These are phyloP conservation scores for Stromatinia cepivora DNA, from an alignment of 2,329 filamentous ascomycete species.

Conservation along the genomic window DNA sequence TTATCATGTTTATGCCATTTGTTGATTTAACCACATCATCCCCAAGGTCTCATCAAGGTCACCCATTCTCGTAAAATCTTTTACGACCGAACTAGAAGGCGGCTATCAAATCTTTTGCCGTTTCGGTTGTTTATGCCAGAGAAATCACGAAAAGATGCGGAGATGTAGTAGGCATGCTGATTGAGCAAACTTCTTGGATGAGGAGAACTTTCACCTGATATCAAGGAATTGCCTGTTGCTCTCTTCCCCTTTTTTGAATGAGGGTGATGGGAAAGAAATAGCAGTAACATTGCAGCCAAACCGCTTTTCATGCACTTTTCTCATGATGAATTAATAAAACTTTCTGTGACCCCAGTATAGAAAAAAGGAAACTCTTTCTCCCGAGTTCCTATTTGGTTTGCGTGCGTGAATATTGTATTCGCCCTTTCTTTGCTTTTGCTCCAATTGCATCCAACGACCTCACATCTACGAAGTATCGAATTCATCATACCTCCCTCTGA, in stretches of 20 bases:
- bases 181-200: not conserved
- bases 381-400: not conserved
- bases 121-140: not conserved
- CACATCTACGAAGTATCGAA: not conserved
- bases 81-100: slow-evolving; percentile 4
- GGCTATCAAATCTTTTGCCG: not conserved
- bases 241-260: not conserved
- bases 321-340: not conserved
- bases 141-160: not conserved
- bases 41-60: not conserved
- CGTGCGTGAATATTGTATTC: not conserved
- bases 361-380: not conserved
- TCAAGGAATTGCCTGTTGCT: slow-evolving; percentile 14
- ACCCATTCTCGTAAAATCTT: not conserved
- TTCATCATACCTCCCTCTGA: not conserved
- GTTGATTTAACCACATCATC: slow-evolving; percentile 1
- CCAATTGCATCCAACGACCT: not conserved
- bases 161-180: not conserved
- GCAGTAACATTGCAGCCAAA: not conserved
- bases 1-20: slow-evolving; percentile 11
- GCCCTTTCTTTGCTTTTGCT: not conserved
- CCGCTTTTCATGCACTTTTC: not conserved
- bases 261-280: not conserved
- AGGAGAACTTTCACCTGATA: not conserved
- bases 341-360: not conserved